Percentiles rank a stretch among this genome's conserved stretches.
Evolutionary conservation across 306 rosid species (phyloP).

Genomic region (Cucurbita maxima): DNA sequence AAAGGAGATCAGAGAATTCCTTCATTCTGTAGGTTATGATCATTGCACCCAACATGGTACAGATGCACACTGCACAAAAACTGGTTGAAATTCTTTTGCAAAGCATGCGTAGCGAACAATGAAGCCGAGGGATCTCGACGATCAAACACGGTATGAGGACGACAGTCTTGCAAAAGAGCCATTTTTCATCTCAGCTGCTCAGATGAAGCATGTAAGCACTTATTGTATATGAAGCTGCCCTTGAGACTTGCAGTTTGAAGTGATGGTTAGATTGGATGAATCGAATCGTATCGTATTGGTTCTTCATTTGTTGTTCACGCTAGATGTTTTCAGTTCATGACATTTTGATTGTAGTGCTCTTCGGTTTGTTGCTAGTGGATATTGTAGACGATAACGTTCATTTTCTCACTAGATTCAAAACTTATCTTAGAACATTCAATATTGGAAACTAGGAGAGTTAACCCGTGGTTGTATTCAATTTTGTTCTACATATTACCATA

Average conservation of each 20-base stretch:
- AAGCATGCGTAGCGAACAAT: not conserved
- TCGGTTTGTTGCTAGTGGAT: not conserved
- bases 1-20: slow-evolving; percentile 61
- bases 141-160: not conserved
- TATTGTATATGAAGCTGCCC: not conserved
- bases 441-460: not conserved
- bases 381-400: not conserved
- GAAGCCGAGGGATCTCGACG: not conserved
- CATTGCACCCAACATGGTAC: slow-evolving; percentile 77
- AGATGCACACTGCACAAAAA: slow-evolving; percentile 88
- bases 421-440: not conserved
- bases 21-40: slow-evolving; percentile 55
- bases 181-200: not conserved
- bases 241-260: not conserved
- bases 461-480: not conserved
- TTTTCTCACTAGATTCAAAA: not conserved
- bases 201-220: not conserved
- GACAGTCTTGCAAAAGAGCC: not conserved
- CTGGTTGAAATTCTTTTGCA: slow-evolving; percentile 18
- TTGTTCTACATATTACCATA: too few species aligned
- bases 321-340: not conserved
- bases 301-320: not conserved
- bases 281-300: not conserved
- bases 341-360: not conserved
- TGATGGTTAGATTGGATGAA: not conserved